Percentiles rank a stretch among this genome's conserved stretches.
Evolutionary conservation across 768 basidiomycete species (phyloP).

Genomic region (Lactarius psammicola): DNA sequence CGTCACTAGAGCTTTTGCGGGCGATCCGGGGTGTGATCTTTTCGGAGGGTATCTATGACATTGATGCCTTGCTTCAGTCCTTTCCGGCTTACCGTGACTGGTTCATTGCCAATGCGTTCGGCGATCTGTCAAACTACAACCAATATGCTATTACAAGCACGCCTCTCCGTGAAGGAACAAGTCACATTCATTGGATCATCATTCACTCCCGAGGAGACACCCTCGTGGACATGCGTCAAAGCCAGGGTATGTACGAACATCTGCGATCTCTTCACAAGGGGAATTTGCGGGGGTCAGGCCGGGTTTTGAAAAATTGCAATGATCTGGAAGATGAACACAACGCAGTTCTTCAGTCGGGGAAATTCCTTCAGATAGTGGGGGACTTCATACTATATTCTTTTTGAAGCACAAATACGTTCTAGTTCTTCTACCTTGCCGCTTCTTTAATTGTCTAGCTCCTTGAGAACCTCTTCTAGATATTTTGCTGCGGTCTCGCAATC

Average conservation of each 20-base stretch:
- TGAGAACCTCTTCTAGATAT: constrained; percentile 61
- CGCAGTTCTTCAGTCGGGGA: constrained; percentile 44
- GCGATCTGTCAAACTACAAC: constrained; percentile 47
- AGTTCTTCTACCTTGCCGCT: neutral
- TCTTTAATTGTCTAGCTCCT: constrained; percentile 30
- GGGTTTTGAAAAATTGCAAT: constrained; percentile 37
- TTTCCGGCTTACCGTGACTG: constrained; percentile 68
- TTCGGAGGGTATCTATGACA: constrained; percentile 79
- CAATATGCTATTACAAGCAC: constrained; percentile 47
- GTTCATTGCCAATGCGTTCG: constrained; percentile 71
- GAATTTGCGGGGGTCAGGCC: constrained; percentile 30
- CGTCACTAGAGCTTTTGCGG: constrained; percentile 42
- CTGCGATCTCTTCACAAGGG: constrained; percentile 43
- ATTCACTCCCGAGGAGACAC: constrained; percentile 74
- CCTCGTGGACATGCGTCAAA: constrained; percentile 63
- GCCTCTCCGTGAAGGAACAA: constrained; percentile 37
- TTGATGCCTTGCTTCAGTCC: constrained; percentile 57
- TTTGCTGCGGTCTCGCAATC: constrained; percentile 73
- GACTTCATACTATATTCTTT: constrained; percentile 38
- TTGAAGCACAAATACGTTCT: constrained; percentile 3
- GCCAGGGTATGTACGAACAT: constrained; percentile 55
- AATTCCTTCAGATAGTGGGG: constrained; percentile 48
- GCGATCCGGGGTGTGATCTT: constrained; percentile 55
- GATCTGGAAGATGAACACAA: constrained; percentile 53
- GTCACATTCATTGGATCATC: constrained; percentile 60